Percentiles rank a stretch among this genome's conserved stretches.
Evolutionary conservation across 139 green algal species (phyloP).

Genomic region (Coelastrella sp.): DNA sequence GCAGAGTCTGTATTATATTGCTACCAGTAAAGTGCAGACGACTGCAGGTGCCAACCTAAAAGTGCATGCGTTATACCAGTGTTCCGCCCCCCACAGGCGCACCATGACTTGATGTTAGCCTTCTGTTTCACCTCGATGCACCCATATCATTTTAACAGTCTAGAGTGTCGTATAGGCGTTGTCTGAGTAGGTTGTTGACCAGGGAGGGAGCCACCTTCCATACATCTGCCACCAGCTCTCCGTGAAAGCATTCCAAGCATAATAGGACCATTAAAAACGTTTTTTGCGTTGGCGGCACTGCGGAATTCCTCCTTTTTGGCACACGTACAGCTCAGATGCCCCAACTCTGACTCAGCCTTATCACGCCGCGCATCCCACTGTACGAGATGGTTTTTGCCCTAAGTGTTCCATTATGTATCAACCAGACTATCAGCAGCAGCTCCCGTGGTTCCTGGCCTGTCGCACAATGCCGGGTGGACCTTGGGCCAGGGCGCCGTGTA

Average conservation of each 20-base stretch:
- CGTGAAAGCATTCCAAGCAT: neutral
- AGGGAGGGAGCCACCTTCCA: neutral
- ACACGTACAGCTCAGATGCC: constrained; percentile 15
- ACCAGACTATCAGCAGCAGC: constrained; percentile 8
- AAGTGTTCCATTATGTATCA: constrained; percentile 32
- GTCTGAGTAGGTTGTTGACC: constrained; percentile 9
- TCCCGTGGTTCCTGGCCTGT: neutral
- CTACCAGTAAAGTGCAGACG: no score
- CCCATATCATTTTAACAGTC: no score
- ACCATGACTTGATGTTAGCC: no score
- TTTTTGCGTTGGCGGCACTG: no score
- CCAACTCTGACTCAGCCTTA: neutral
- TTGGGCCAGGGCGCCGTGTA: neutral
- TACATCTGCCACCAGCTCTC: neutral
- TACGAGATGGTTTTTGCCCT: constrained; percentile 32
- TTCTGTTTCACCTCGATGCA: no score
- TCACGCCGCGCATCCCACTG: neutral
- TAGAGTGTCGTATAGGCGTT: no score
- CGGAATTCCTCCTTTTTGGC: no score
- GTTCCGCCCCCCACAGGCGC: neutral
- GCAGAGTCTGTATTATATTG: no score
- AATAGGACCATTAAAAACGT: no score
- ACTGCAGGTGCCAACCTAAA: no score
- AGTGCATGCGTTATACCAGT: neutral
- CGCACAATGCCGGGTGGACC: neutral